A percentile compares a stretch with the other conserved stretches of the same genome.
Evolutionary conservation across 179 eudicot species (phyloP).

Genomic region (Camellia oleifera): DNA sequence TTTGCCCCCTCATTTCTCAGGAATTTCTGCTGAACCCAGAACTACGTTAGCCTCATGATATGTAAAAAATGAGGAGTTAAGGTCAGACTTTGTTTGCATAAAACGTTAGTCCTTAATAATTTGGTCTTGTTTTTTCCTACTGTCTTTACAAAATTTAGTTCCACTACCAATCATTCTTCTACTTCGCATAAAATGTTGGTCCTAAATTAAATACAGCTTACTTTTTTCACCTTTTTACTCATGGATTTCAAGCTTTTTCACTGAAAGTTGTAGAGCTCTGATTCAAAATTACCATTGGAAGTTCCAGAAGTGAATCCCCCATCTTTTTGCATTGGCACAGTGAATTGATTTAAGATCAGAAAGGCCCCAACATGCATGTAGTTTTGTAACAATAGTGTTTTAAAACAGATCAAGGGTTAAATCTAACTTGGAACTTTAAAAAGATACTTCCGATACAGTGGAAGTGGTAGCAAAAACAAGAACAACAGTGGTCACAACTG

Average conservation of each 20-base stretch:
- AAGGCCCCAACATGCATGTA: background rate
- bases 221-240: background rate
- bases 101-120: background rate
- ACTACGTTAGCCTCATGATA: no score
- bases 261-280: background rate
- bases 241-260: background rate
- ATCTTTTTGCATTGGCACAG: background rate
- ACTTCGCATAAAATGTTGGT: no score
- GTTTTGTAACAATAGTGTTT: background rate
- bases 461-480: no score
- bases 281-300: background rate
- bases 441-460: background rate
- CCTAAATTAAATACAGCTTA: background rate
- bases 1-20: no score
- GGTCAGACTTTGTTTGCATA: no score
- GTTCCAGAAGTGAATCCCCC: background rate
- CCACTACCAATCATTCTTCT: slow-evolving; percentile 6
- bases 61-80: no score
- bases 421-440: background rate
- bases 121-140: background rate
- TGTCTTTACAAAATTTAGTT: background rate
- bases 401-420: background rate
- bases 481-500: no score
- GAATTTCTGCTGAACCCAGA: no score
- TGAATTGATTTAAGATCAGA: background rate